Conservation (phyloP, 1,139 yeast genomes). For the Geotrichum citri-aurantii region DNA sequence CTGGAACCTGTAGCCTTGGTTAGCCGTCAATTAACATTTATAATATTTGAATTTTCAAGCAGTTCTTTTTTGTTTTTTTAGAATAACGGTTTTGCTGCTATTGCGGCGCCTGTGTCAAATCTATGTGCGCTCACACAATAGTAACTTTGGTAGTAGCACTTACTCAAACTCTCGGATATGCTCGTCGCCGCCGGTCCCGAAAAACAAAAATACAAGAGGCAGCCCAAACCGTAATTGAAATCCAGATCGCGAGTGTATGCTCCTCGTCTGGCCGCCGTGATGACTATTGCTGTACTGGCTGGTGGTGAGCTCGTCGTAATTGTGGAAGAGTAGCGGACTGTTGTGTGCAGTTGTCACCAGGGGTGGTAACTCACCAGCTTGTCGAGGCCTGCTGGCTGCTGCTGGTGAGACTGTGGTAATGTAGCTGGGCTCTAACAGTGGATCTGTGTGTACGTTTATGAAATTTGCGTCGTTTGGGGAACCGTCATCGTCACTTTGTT, state of each 20-base stretch:
- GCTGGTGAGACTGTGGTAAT: background rate
- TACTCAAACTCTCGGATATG: slow-evolving; percentile 15
- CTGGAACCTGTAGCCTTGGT: background rate
- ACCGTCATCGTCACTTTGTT: background rate
- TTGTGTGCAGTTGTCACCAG: background rate
- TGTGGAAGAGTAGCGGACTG: background rate
- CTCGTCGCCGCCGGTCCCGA: slow-evolving; percentile 6
- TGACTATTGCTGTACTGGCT: background rate
- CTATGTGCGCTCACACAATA: background rate
- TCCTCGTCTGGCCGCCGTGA: background rate
- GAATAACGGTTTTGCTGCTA: background rate
- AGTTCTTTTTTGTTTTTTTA: too few species aligned
- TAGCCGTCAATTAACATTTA: background rate
- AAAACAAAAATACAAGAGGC: slow-evolving; percentile 11
- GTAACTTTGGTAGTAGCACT: too few species aligned
- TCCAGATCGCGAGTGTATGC: background rate
- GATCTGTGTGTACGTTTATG: background rate
- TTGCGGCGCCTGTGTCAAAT: background rate
- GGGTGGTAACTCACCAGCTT: background rate
- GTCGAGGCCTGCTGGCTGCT: background rate
- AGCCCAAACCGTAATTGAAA: background rate
- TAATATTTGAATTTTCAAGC: too few species aligned
- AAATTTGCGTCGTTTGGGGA: background rate
- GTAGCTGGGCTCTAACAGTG: background rate
- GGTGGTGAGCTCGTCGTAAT: background rate